Evolutionary conservation across 1,284 basidiomycete genomes (phyloP), one percentile per base, ranked within the genome.

Genomic region (Trichosporon ovoides): DNA sequence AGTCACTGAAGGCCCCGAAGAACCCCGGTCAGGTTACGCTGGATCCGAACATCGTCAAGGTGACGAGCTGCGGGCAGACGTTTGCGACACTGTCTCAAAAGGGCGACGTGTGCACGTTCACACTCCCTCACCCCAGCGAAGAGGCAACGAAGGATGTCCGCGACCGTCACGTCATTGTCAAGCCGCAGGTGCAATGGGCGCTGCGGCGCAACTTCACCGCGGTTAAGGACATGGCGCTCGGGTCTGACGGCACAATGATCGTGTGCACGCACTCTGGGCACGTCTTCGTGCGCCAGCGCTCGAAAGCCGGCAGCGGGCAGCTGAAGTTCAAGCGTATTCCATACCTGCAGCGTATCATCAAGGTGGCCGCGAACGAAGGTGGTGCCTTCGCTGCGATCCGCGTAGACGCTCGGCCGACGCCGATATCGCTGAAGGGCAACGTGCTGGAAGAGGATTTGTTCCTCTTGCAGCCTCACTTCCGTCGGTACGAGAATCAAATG

Each of bases 181-280:
- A 88, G 68, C 91, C 93, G 0, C 89, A 93, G 72, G 84, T 91
- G n/a, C 85, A 91, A 6, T 97, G 93, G 93, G 87, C 89, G 0
- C 78, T 96, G 56, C 81, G 90, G 58, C 91, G 89, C 71, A 86
- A 88, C 63, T 90, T 91, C 70, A 90, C 89, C 43, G 87, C 89
- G 22, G 90, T 91, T 37, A 85, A 82, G 82, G 94, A 98, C 71
- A 87, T 95, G 9, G 93, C 91, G 0, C 81, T 98, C 19, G 91
- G 93, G 14, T 80, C 85, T 0, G 92, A 97, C 66, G 91, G 93
- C 2, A 85, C 88, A 7, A 84, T 98, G 67, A 87, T 97, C 68
- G 83, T 98, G 40, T 96, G 91, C 77, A 98, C 95, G 0, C 86
- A 88, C 65, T 93, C 93, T 1, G 95, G 95, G 0, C 93, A 98